Percentiles rank a stretch among this genome's conserved stretches.
These are phyloP conservation scores for Eimeria falciformis DNA, from an alignment of 169 alveolate genomes.

Conservation along the genomic window DNA sequence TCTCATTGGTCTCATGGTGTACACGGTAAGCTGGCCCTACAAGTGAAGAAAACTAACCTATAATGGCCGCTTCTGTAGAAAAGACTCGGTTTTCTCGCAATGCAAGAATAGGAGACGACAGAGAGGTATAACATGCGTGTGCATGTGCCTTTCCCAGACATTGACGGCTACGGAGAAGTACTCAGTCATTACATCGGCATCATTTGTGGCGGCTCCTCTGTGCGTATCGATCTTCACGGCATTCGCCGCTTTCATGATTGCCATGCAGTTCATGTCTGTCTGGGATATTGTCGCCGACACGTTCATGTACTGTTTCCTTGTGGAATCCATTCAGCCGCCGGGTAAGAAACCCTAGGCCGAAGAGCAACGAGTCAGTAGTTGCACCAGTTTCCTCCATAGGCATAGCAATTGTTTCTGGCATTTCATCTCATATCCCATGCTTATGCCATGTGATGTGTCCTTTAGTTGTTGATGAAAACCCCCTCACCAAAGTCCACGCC, in stretches of 20 bases:
- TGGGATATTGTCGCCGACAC: conserved; percentile 78
- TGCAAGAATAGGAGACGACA: neutral
- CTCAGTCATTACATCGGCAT: conserved; percentile 64
- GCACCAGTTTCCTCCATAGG: no score
- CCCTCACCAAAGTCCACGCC: conserved; percentile 78
- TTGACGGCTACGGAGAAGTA: conserved; percentile 74
- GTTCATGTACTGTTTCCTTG: conserved; percentile 78
- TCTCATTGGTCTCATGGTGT: conserved; percentile 59
- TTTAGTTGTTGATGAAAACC: conserved; percentile 77
- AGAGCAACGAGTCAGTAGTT: no score
- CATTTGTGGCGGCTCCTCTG: conserved; percentile 75
- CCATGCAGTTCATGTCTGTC: conserved; percentile 56
- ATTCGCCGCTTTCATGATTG: conserved; percentile 21
- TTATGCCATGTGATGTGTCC: neutral
- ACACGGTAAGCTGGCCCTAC: conserved; percentile 47
- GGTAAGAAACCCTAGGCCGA: conserved; percentile 16
- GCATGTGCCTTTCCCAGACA: conserved; percentile 21
- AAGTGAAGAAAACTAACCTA: no score
- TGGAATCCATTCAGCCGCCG: conserved; percentile 73
- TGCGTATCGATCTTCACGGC: conserved; percentile 75
- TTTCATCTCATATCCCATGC: no score
- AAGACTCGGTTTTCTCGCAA: no score
- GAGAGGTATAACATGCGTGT: neutral
- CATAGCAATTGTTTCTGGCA: no score
- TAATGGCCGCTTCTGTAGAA: no score